These are phyloP conservation scores for Sechiopsis laciniata DNA, from an alignment of 306 rosid genomes.

Conservation along the genomic window DNA sequence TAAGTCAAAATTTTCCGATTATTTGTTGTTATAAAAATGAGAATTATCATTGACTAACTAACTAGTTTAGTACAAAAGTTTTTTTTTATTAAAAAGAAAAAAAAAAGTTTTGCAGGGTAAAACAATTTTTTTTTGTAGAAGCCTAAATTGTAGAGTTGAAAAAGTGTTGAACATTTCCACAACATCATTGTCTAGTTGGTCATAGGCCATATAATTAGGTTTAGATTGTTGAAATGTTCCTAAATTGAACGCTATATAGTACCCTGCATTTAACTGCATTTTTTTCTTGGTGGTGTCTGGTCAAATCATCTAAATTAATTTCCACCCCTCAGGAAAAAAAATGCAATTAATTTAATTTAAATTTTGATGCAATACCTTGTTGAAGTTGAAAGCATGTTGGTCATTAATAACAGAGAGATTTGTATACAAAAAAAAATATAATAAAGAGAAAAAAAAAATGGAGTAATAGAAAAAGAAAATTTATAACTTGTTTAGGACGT, in stretches of 20 bases:
- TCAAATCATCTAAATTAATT: background rate
- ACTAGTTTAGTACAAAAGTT: too few relatives aligned
- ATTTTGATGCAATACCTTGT: background rate
- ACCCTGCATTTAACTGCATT: background rate
- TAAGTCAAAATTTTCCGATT: too few relatives aligned
- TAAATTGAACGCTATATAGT: background rate
- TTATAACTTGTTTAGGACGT: too few relatives aligned
- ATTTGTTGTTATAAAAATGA: too few relatives aligned
- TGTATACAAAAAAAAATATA: background rate
- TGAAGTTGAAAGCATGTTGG: background rate
- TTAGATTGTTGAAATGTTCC: conserved; percentile 3
- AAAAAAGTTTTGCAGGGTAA: too few relatives aligned
- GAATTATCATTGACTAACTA: too few relatives aligned
- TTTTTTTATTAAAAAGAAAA: too few relatives aligned
- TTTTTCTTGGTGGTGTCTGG: background rate
- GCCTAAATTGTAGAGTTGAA: background rate
- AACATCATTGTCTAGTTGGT: conserved; percentile 12
- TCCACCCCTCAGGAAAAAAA: background rate
- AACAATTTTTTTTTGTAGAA: too few relatives aligned
- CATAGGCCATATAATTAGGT: background rate
- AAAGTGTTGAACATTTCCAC: background rate
- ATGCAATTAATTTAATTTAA: background rate
- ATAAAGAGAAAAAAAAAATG: background rate
- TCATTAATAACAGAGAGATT: background rate
- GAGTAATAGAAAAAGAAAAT: background rate